Percentiles rank a stretch among this genome's conserved stretches.
Conservation (phyloP, 805 yeast species). For the Saturnispora saitoi region DNA sequence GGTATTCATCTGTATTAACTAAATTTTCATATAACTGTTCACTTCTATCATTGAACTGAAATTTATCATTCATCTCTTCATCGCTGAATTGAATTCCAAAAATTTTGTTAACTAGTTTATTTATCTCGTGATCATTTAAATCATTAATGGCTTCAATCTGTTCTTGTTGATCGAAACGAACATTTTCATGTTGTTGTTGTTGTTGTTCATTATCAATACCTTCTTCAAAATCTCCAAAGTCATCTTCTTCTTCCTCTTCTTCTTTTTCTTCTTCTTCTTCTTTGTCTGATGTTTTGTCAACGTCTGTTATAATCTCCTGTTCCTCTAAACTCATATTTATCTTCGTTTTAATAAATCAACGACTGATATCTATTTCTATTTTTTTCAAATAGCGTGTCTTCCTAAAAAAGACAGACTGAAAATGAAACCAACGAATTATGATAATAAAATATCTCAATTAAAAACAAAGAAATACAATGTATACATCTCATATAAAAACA, state of each 20-base stretch:
- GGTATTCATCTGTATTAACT: constrained; percentile 29
- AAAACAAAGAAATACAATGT: too few species aligned
- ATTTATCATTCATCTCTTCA: neutral
- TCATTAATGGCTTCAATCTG: constrained; percentile 9
- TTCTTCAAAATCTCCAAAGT: constrained; percentile 21
- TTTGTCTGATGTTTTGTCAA: too few species aligned
- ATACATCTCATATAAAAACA: neutral
- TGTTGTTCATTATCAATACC: constrained; percentile 13
- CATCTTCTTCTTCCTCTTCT: constrained; percentile 15
- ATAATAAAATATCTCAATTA: too few species aligned
- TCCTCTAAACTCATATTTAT: neutral
- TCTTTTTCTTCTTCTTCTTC: neutral
- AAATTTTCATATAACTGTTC: constrained; percentile 19
- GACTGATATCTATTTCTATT: neutral
- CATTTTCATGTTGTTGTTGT: neutral
- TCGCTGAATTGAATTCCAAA: neutral
- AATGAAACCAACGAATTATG: too few species aligned
- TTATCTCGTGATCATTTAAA: constrained; percentile 4
- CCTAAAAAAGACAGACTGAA: too few species aligned
- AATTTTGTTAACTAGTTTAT: constrained; percentile 11
- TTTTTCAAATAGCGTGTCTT: too few species aligned
- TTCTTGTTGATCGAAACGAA: neutral
- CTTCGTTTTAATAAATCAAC: neutral
- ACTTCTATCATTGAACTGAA: constrained; percentile 21
- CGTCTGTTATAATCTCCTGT: neutral